A percentile compares a stretch with the other conserved stretches of the same genome.
These are phyloP conservation scores for Cytospora chrysosperma DNA, from an alignment of 2,329 filamentous ascomycete genomes.

Conservation along the genomic window DNA sequence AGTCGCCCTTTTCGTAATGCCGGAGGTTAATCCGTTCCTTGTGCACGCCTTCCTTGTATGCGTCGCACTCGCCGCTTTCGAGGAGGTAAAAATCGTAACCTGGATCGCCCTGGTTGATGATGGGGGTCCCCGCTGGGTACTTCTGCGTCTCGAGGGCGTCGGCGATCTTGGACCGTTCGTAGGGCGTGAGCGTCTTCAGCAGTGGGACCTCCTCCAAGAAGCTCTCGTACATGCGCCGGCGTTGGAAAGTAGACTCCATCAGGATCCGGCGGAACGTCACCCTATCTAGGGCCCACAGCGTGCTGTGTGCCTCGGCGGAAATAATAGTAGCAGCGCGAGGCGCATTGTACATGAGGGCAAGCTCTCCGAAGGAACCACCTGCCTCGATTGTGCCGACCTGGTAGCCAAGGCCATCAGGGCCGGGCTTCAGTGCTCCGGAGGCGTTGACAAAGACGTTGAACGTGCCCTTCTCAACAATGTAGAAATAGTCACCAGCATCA, in stretches of 20 bases:
- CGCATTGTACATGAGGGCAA: constrained; percentile 98
- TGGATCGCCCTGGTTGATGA: constrained; percentile 89
- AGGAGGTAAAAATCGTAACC: constrained; percentile 91
- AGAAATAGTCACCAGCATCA: constrained; percentile 96
- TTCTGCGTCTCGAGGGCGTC: constrained; percentile 93
- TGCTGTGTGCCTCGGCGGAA: constrained; percentile 74
- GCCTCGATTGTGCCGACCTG: constrained; percentile 81
- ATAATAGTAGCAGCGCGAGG: constrained; percentile 93
- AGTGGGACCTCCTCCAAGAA: constrained; percentile 94
- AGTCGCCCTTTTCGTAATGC: constrained; percentile 86
- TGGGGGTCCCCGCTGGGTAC: constrained; percentile 72
- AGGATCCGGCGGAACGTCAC: constrained; percentile 96
- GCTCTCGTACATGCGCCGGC: constrained; percentile 93
- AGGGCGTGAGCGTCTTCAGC: constrained; percentile 77
- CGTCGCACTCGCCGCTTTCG: constrained; percentile 83
- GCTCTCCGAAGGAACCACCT: constrained; percentile 92
- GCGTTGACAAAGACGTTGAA: constrained; percentile 91
- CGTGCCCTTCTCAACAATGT: constrained; percentile 85
- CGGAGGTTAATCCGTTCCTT: constrained; percentile 60
- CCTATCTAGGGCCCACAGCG: constrained; percentile 91
- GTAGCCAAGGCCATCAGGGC: constrained; percentile 76
- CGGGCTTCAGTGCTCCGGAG: constrained; percentile 73
- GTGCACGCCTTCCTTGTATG: constrained; percentile 72
- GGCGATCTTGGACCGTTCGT: constrained; percentile 96
- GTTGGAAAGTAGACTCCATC: constrained; percentile 97